Conservation (phyloP, 305 asterid genomes). For the Withania somnifera region DNA sequence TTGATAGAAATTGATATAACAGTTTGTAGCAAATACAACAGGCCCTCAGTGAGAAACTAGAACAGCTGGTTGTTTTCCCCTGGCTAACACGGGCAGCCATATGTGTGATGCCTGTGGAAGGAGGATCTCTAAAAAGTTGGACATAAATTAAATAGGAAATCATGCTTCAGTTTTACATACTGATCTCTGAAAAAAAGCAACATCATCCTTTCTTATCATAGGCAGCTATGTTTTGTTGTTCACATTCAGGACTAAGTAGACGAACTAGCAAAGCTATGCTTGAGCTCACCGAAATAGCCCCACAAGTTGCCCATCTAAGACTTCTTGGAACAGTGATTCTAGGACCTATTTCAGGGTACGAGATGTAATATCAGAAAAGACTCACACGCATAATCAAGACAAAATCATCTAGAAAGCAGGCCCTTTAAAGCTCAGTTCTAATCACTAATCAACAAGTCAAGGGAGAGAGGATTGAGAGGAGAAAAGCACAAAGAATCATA, state of each 20-base stretch:
- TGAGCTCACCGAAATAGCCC: conserved; percentile 58
- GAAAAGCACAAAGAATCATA: not conserved
- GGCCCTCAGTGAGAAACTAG: not conserved
- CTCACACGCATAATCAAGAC: not conserved
- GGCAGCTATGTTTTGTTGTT: conserved; percentile 83
- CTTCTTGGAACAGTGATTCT: conserved; percentile 66
- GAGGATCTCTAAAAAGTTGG: not conserved
- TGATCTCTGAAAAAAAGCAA: not conserved
- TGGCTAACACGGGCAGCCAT: not conserved
- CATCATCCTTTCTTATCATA: conserved; percentile 40
- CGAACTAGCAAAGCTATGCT: conserved; percentile 67
- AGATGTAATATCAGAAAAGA: not conserved
- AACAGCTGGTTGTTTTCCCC: not conserved
- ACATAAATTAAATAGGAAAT: not conserved
- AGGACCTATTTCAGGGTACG: conserved; percentile 45
- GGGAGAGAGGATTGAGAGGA: not conserved
- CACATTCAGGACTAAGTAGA: conserved; percentile 79
- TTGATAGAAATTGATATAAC: not conserved
- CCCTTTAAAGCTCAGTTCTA: not conserved
- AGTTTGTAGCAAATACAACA: not conserved
- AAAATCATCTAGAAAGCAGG: not conserved
- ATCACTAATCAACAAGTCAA: not conserved
- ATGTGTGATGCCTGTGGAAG: not conserved
- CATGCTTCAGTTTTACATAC: not conserved
- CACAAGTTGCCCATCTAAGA: conserved; percentile 81